Evolutionary conservation across 345 rosid species (phyloP).

Genomic region (Ceriops tagal): DNA sequence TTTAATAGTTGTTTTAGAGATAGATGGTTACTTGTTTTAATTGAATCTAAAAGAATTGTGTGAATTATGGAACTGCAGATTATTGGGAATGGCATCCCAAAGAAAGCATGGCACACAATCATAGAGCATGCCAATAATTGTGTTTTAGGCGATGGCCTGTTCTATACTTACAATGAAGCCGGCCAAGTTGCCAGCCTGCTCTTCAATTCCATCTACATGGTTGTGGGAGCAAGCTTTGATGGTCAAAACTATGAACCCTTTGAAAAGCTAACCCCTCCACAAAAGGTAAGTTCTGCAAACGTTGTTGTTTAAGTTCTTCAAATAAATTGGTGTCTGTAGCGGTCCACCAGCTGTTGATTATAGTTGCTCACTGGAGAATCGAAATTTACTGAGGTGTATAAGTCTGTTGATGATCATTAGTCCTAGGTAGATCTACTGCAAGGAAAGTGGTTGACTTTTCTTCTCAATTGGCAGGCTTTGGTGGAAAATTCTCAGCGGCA

Average conservation of each 20-base stretch:
- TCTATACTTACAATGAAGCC: slow-evolving; percentile 33
- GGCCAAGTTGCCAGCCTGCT: slow-evolving; percentile 32
- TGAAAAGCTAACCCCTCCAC: slow-evolving; percentile 28
- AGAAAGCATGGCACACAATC: slow-evolving; percentile 51
- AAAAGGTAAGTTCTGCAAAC: slow-evolving; percentile 33
- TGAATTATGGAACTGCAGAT: slow-evolving; percentile 33
- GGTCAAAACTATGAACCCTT: slow-evolving; percentile 23
- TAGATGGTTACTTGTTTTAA: background rate
- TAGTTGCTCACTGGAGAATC: background rate
- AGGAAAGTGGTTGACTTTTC: slow-evolving; percentile 8
- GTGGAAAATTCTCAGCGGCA: slow-evolving; percentile 41
- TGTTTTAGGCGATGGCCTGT: slow-evolving; percentile 42
- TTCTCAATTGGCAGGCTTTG: slow-evolving; percentile 25
- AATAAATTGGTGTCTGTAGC: background rate
- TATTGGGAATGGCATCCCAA: slow-evolving; percentile 38
- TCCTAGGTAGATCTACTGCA: background rate
- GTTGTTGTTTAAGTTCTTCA: too few species aligned
- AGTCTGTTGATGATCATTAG: background rate
- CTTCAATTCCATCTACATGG: slow-evolving; percentile 47
- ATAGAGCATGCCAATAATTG: slow-evolving; percentile 58
- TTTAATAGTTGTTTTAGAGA: background rate
- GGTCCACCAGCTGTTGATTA: too few species aligned
- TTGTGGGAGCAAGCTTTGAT: slow-evolving; percentile 39
- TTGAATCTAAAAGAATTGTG: slow-evolving; percentile 7
- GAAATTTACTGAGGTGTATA: background rate